Evolutionary conservation across 2,329 filamentous ascomycete genomes (phyloP).

Genomic region (Aspergillus neoniger): DNA sequence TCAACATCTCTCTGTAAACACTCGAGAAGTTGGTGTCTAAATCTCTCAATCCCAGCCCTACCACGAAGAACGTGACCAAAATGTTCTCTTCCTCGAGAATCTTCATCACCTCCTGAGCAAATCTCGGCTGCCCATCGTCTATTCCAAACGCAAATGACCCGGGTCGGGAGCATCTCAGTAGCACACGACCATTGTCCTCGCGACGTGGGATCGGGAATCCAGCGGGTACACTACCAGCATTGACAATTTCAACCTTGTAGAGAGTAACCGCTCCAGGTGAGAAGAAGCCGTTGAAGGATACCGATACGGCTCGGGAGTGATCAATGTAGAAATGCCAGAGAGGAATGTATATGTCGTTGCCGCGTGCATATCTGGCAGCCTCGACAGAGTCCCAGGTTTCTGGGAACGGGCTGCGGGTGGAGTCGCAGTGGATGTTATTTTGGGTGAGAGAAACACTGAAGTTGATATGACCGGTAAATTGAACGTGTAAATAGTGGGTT

Average conservation of each 20-base stretch:
- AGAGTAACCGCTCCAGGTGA: slow-evolving; percentile 53
- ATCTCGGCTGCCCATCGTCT: slow-evolving; percentile 64
- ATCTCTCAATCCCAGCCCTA: slow-evolving; percentile 64
- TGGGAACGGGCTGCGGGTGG: slow-evolving; percentile 59
- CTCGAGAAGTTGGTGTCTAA: slow-evolving; percentile 60
- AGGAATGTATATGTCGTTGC: slow-evolving; percentile 65
- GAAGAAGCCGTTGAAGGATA: slow-evolving; percentile 68
- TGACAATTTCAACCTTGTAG: slow-evolving; percentile 62
- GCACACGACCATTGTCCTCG: slow-evolving; percentile 61
- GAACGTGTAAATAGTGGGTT: slow-evolving; percentile 63
- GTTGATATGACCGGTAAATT: slow-evolving; percentile 61
- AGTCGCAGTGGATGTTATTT: slow-evolving; percentile 63
- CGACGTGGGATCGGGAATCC: slow-evolving; percentile 59
- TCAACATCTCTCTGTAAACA: slow-evolving; percentile 65
- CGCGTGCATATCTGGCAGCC: slow-evolving; percentile 60
- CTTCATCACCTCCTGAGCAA: slow-evolving; percentile 62
- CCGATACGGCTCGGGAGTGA: slow-evolving; percentile 56
- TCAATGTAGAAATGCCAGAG: slow-evolving; percentile 67
- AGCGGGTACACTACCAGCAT: slow-evolving; percentile 48
- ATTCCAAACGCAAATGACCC: slow-evolving; percentile 74
- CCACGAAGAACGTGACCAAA: slow-evolving; percentile 71
- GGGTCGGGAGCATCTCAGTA: slow-evolving; percentile 66
- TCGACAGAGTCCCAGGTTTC: slow-evolving; percentile 70
- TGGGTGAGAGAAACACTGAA: slow-evolving; percentile 68
- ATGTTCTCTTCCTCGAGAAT: slow-evolving; percentile 64